Evolutionary conservation across 2,329 filamentous ascomycete species (phyloP).

Genomic region (Hirsutella thompsonii): DNA sequence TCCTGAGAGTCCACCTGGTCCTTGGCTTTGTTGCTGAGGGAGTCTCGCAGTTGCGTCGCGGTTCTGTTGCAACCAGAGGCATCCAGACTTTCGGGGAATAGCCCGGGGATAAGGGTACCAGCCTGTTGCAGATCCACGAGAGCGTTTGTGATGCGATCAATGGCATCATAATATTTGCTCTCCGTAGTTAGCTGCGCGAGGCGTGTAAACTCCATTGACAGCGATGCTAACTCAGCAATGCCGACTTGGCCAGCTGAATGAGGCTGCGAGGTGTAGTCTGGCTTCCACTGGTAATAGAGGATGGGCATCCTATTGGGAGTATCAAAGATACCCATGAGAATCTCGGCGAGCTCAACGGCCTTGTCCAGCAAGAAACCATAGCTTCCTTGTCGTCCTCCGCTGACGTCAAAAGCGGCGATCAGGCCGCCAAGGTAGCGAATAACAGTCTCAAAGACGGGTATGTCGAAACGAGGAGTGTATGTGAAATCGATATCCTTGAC

Average conservation of each 20-base stretch:
- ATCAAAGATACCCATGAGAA: slow-evolving; percentile 74
- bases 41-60: slow-evolving; percentile 17
- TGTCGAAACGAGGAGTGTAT: slow-evolving; percentile 48
- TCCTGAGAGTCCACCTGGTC: slow-evolving; percentile 20
- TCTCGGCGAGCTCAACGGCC: slow-evolving; percentile 65
- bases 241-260: slow-evolving; percentile 48
- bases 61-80: slow-evolving; percentile 63
- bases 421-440: slow-evolving; percentile 87
- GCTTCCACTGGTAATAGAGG: slow-evolving; percentile 68
- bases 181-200: slow-evolving; percentile 75
- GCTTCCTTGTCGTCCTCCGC: slow-evolving; percentile 39
- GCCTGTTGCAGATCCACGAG: slow-evolving; percentile 62
- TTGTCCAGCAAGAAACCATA: slow-evolving; percentile 63
- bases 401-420: slow-evolving; percentile 76
- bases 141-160: slow-evolving; percentile 73
- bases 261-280: slow-evolving; percentile 47
- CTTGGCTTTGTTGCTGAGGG: slow-evolving; percentile 21
- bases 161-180: slow-evolving; percentile 77
- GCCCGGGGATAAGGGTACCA: slow-evolving; percentile 57
- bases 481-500: slow-evolving; percentile 75
- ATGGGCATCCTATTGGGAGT: slow-evolving; percentile 90
- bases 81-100: slow-evolving; percentile 71
- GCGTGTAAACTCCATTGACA: slow-evolving; percentile 81
- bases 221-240: slow-evolving; percentile 62
- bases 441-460: slow-evolving; percentile 86